Percentiles rank a stretch among this genome's conserved stretches.
Evolutionary conservation across 441 rosid species (phyloP).

Genomic region (Populus hybrid): DNA sequence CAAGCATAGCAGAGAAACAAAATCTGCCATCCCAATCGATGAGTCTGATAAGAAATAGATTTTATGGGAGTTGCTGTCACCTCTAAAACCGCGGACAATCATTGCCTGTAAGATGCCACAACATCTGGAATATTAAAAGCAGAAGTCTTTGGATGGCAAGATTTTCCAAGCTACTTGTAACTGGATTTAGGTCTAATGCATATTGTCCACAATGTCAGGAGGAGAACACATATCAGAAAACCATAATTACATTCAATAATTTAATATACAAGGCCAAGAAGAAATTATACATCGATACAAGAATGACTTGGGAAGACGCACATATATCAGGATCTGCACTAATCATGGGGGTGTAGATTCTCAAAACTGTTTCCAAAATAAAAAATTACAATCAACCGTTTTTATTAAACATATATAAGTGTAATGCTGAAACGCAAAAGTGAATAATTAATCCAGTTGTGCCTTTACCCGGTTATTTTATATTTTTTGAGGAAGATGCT

Average conservation of each 20-base stretch:
- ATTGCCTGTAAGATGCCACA: constrained; percentile 59
- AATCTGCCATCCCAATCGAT: constrained; percentile 53
- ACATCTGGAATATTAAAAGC: background rate
- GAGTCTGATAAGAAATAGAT: constrained; percentile 59
- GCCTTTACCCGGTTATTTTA: background rate
- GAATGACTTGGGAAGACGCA: background rate
- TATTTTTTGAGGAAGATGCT: background rate
- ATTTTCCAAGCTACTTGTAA: background rate
- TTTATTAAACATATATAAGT: background rate
- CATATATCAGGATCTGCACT: background rate
- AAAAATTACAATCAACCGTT: background rate
- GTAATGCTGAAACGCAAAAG: background rate
- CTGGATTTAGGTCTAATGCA: background rate
- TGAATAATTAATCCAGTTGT: background rate
- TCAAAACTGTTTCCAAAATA: background rate
- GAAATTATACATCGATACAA: background rate
- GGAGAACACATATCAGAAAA: background rate
- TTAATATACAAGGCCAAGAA: background rate
- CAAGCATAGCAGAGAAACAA: constrained; percentile 56
- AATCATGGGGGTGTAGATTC: background rate
- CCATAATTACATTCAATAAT: background rate
- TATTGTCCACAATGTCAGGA: background rate
- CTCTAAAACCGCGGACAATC: constrained; percentile 93
- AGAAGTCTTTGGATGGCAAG: background rate
- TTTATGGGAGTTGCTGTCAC: constrained; percentile 69